These are phyloP conservation scores for Extremus antarcticus DNA, from an alignment of 495 filamentous ascomycete species.

Conservation along the genomic window DNA sequence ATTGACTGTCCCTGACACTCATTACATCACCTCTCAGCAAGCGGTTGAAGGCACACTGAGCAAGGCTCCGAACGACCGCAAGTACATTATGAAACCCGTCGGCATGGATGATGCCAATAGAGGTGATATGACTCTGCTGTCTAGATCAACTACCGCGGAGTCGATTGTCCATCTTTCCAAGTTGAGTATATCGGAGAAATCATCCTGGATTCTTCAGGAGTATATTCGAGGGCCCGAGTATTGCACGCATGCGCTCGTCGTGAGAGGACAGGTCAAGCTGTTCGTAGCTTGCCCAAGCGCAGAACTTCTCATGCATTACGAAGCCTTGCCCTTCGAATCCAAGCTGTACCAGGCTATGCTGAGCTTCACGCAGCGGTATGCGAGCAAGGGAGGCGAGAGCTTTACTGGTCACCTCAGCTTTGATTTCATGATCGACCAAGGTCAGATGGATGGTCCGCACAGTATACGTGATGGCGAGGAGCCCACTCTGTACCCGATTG, in stretches of 20 bases:
- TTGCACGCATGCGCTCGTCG: constrained; percentile 55
- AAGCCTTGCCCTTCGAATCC: constrained; percentile 41
- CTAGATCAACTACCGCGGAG: constrained; percentile 39
- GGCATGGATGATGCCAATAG: constrained; percentile 37
- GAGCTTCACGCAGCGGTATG: constrained; percentile 48
- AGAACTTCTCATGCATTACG: constrained; percentile 52
- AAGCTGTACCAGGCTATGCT: constrained; percentile 47
- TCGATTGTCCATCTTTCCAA: constrained; percentile 45
- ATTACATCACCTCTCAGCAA: constrained; percentile 45
- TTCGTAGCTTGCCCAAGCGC: constrained; percentile 52
- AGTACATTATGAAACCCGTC: constrained; percentile 54
- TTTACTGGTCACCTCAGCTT: constrained; percentile 64
- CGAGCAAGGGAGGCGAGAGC: constrained; percentile 33
- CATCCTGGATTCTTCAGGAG: constrained; percentile 60
- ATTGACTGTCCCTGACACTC: constrained; percentile 48
- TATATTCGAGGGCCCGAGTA: constrained; percentile 54
- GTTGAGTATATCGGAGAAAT: constrained; percentile 43
- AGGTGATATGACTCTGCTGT: constrained; percentile 43
- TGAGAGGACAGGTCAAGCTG: constrained; percentile 47
- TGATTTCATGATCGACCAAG: constrained; percentile 44
- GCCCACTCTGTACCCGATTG: constrained; percentile 41
- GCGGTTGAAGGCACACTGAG: constrained; percentile 48
- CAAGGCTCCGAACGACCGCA: constrained; percentile 29
- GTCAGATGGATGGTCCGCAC: constrained; percentile 16
- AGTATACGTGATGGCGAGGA: not conserved